Conservation (phyloP, 169 alveolate species). For the Babesia ovis region DNA sequence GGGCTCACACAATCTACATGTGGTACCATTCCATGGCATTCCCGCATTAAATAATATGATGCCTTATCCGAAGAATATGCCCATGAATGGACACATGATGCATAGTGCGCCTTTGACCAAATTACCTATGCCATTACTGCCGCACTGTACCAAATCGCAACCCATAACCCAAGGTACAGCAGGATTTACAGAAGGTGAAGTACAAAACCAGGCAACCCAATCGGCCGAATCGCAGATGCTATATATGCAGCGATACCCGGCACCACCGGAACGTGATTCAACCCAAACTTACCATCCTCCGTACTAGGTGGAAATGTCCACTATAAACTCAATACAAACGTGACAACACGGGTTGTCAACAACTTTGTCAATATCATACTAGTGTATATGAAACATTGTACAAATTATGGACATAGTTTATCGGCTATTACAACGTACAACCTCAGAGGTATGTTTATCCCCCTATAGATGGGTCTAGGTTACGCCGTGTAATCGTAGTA, state of each 20-base stretch:
- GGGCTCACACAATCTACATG: not conserved
- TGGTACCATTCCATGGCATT: slow-evolving; percentile 2
- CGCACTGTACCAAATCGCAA: slow-evolving; percentile 4
- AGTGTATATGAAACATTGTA: not conserved
- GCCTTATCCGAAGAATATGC: slow-evolving; percentile 18
- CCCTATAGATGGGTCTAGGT: not conserved
- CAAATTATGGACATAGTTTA: not conserved
- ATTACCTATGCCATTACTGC: not conserved
- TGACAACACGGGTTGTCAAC: no score
- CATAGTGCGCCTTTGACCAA: slow-evolving; percentile 1
- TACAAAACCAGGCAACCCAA: not conserved
- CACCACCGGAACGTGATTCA: not conserved
- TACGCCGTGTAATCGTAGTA: slow-evolving; percentile 27
- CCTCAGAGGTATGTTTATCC: not conserved
- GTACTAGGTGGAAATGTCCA: no score
- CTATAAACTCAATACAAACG: no score
- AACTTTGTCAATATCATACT: not conserved
- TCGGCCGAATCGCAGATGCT: not conserved
- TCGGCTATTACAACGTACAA: not conserved
- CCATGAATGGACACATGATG: slow-evolving; percentile 15
- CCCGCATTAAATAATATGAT: not conserved
- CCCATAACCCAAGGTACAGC: not conserved
- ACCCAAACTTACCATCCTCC: slow-evolving; percentile 1
- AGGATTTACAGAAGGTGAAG: not conserved
- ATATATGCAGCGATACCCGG: not conserved